Evolutionary conservation across 2,329 filamentous ascomycete species (phyloP), one percentile per base, ranked within the genome.

Genomic region (Talaromyces islandicus): DNA sequence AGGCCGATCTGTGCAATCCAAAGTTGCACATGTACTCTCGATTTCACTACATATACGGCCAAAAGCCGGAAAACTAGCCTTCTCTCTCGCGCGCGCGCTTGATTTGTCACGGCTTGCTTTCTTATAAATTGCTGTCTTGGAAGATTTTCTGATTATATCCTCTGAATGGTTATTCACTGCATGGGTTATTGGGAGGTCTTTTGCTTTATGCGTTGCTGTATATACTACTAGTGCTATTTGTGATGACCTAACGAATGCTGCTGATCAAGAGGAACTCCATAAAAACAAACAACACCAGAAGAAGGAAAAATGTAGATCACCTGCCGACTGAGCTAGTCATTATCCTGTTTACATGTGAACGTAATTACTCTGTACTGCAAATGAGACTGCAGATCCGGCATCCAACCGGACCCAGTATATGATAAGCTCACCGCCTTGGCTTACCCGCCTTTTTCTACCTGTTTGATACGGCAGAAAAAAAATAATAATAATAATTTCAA

Each of bases 1-100:
- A 68, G 60, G 66, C 64, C 19, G 71, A 73, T 62, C 58, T 71
- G 11, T 63, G 63, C 51, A 65, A 73, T 68, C 67, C 60, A 48
- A 52, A 38, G 6, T 64, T 71, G 29, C 71, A 73, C 64, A 63
- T 65, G n/a, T 71, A 71, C 65, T 58, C 59, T 14, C 43, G 54
- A 14, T 64, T 59, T 25, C 60, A 61, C 52, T 63, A 60, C 24
- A 50, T 63, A 21, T 62, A 60, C 48, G 63, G 56, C 30, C 59
- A 35, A 25, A 64, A 64, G 27, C 63, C 63, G 41, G 51, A 60
- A 30, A 55, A 52, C 17, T 52, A 7, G 17, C n/a, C 10, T 14
- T 19, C 7, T 27, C 27, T 51, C 46, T 51, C 14, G 29, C n/a
- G n/a, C n/a, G n/a, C n/a, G n/a, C n/a, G 12, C 10, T n/a, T 29